A percentile compares a stretch with the other conserved stretches of the same genome.
phyloP scores from a whole-genome alignment of 2,329 filamentous ascomycete genomes.

The Ampelomyces quisqualis region DNA sequence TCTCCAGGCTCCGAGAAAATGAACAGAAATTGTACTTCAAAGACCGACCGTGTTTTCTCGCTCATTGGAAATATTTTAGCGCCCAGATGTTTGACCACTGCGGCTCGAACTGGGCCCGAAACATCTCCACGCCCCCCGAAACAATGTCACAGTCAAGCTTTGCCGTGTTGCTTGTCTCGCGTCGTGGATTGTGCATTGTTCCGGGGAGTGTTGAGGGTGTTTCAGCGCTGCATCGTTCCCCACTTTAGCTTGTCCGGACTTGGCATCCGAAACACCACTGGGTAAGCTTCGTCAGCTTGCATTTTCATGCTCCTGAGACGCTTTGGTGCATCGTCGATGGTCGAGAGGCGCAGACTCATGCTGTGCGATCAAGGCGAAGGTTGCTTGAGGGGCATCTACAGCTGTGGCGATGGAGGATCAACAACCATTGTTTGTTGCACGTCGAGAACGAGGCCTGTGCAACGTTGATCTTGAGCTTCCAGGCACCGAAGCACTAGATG shows the following conservation, averaged over 20 bases:
- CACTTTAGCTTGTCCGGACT: slow-evolving; percentile 19
- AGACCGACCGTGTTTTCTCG: neutral
- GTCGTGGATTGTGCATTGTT: slow-evolving; percentile 11
- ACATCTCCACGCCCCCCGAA: no score
- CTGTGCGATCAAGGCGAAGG: neutral
- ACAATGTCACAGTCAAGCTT: slow-evolving; percentile 27
- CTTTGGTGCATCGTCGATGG: slow-evolving; percentile 11
- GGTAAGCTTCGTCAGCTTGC: slow-evolving; percentile 21
- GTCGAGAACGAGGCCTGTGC: neutral
- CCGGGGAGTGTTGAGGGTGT: slow-evolving; percentile 13
- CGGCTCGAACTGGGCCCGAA: neutral
- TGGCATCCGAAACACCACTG: slow-evolving; percentile 29
- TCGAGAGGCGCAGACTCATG: neutral
- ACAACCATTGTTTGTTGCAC: neutral
- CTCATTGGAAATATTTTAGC: no score
- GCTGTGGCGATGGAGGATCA: no score
- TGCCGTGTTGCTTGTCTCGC: slow-evolving; percentile 23
- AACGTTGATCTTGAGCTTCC: neutral
- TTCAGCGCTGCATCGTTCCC: slow-evolving; percentile 19
- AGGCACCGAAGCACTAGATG: neutral
- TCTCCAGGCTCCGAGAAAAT: no score
- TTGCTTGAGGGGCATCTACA: no score
- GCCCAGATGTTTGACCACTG: slow-evolving; percentile 7
- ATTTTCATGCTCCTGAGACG: slow-evolving; percentile 14
- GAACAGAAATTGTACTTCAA: no score